Base-by-base conservation (phyloP, 1,284 basidiomycete species). In the Fistulina hepatica region DNA sequence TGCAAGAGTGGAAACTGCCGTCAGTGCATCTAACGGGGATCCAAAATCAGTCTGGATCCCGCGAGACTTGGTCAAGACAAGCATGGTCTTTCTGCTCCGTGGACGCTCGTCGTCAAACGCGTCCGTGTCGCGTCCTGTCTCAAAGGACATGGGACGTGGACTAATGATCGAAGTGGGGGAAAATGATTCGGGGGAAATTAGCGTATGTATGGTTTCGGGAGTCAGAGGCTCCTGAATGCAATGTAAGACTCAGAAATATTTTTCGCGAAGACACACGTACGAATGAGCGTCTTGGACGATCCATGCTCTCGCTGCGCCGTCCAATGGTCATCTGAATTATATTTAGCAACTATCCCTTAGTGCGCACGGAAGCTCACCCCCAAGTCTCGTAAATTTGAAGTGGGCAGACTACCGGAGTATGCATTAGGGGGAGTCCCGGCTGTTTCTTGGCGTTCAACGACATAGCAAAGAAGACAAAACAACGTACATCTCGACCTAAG, bases 41-140 rank as follows among this genome's bases (percentile, higher is more conserved):
- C 54, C 60, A 17, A 52, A 46, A 35, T 91, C 84, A 1, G 85
- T 91, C 53, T 92, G 90, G 2, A 86, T 72, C 4, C 73, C 81
- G 30, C 73, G 68, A 11, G 76, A 79, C 2, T 74, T 68, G 8
- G 70, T 76, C 7, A 81, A 64, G 3, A 81, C 64, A 30, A 79
- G 57, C 8, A 83, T 58, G 2, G 76, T 57, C 39, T 63, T 67
- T 45, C 65, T 65, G 4, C 54, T 51, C 25, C 59, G 60, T 15
- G 60, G 52, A 46, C 60, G 67, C 49, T 71, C 65, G 5, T 55
- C 57, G 7, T 61, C 56, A 22, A 63, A 61, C 31, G 56, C 55
- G 16, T 58, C 54, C 26, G 54, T 56, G 16, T 65, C 62, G 20
- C 68, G 64, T 13, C 72, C 71, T 15, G 64, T 44, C 32, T 79